These are phyloP conservation scores for Hemerocallis citrina DNA, from an alignment of 106 monocot genomes.

Conservation along the genomic window DNA sequence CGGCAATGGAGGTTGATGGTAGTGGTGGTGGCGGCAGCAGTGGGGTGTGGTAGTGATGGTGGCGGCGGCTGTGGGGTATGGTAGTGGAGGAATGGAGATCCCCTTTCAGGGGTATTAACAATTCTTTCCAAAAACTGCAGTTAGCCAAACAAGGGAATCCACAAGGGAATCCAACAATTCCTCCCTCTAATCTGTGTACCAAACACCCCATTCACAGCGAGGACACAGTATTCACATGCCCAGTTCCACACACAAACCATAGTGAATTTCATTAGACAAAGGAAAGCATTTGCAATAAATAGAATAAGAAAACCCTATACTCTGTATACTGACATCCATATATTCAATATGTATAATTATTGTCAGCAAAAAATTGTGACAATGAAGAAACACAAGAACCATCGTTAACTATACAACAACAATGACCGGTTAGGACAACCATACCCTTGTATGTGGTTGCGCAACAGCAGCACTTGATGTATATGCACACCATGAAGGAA, in stretches of 20 bases:
- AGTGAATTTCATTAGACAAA: neutral
- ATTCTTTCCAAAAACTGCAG: too few relatives aligned
- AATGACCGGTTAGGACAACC: neutral
- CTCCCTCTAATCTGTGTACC: too few relatives aligned
- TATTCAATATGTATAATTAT: neutral
- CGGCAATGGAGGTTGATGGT: too few relatives aligned
- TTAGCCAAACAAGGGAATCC: too few relatives aligned
- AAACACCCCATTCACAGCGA: too few relatives aligned
- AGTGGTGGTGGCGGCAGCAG: too few relatives aligned
- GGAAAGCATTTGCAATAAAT: neutral
- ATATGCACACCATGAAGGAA: slow-evolving; percentile 78
- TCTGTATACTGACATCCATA: too few relatives aligned
- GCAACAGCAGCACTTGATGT: slow-evolving; percentile 50
- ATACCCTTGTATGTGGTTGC: slow-evolving; percentile 58
- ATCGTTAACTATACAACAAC: neutral
- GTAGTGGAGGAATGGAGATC: too few relatives aligned
- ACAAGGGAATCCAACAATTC: too few relatives aligned
- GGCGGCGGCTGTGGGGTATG: too few relatives aligned
- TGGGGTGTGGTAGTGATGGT: too few relatives aligned
- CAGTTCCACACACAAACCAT: neutral
- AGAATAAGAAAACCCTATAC: neutral
- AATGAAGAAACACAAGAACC: neutral
- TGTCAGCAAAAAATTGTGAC: neutral
- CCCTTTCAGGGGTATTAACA: too few relatives aligned
- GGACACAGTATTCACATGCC: neutral